Base-by-base conservation (phyloP, 1,284 basidiomycete genomes). In the Malassezia cuniculi region DNA sequence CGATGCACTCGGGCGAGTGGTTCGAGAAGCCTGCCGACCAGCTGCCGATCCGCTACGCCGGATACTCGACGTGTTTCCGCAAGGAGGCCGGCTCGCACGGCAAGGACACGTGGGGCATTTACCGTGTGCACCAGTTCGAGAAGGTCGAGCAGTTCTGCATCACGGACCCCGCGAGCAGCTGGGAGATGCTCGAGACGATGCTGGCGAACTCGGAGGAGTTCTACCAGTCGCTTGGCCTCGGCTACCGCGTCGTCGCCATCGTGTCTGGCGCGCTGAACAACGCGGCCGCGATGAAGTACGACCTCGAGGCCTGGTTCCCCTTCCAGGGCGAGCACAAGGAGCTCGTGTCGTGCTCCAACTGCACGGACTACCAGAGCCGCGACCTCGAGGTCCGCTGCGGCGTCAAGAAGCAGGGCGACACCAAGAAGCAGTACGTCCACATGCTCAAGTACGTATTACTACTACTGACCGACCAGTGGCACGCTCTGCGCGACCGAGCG, bases 91-190 rank as follows among this genome's bases (percentile, higher is more conserved):
- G 90, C 32, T 82, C 85, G 4, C 85, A 87, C 30, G 93, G 93
- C 11, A 81, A 86, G 41, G 93, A 99, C 63, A 95, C 93, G 72
- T 95, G 90, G 87, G 93, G 90, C 44, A 94, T 95, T 70, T 97
- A 97, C 79, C 84, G 93, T 25, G 89, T 97, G 36, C 93, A 99
- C 69, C 93, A 99, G 71, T 99, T 99, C 58, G 93, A 99, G 71
- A 99, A 99, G 73, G 76, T 99, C 36, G 93, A 99, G 69, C 76
- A 77, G 68, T 97, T 97, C 71, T 81, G 82, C 72, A 77, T 99
- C 56, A 94, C 89, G 16, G 82, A 86, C 38, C 89, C 93, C 3
- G 60, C 60, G n/a, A 54, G 54, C 17, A 93, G 86, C 63, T 89
- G 89, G 80, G 82, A 80, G 63, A 81, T 81, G 78, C 82, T 97